Evolutionary conservation across 139 green algal genomes (phyloP).

Genomic region (Spirogloea muscicola): DNA sequence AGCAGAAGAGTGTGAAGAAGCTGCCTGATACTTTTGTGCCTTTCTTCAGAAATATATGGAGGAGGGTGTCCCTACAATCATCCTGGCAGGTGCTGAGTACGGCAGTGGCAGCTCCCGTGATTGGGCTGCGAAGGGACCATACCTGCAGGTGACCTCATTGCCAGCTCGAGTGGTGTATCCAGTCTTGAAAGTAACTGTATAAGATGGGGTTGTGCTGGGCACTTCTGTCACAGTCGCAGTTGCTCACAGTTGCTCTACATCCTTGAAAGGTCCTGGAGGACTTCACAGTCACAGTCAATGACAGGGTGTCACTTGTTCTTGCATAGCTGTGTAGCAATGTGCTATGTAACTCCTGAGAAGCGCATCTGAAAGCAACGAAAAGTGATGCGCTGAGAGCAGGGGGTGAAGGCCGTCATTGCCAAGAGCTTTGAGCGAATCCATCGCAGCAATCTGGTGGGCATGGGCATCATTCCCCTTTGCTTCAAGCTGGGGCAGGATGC

Average conservation of each 20-base stretch:
- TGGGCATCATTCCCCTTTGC: conserved; percentile 52
- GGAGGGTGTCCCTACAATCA: conserved; percentile 35
- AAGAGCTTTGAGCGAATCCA: conserved; percentile 56
- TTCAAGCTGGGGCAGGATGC: conserved; percentile 50
- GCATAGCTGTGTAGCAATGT: no score
- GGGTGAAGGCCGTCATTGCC: conserved; percentile 54
- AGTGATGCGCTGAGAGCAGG: conserved; percentile 35
- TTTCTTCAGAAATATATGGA: conserved; percentile 46
- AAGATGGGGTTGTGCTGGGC: no score
- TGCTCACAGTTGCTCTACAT: no score
- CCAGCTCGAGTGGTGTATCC: no score
- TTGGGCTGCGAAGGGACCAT: conserved; percentile 55
- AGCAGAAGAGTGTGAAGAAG: no score
- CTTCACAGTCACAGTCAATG: no score
- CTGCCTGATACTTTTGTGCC: not conserved
- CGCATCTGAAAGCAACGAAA: no score
- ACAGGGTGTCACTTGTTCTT: no score
- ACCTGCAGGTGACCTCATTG: conserved; percentile 40
- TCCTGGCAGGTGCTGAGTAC: conserved; percentile 51
- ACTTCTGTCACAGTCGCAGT: no score
- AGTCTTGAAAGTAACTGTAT: no score
- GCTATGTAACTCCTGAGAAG: no score
- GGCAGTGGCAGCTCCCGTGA: conserved; percentile 47
- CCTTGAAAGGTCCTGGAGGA: no score
- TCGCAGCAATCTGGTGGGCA: conserved; percentile 54